These are phyloP conservation scores for Fomitopsis serialis DNA, from an alignment of 768 basidiomycete genomes.

Conservation along the genomic window DNA sequence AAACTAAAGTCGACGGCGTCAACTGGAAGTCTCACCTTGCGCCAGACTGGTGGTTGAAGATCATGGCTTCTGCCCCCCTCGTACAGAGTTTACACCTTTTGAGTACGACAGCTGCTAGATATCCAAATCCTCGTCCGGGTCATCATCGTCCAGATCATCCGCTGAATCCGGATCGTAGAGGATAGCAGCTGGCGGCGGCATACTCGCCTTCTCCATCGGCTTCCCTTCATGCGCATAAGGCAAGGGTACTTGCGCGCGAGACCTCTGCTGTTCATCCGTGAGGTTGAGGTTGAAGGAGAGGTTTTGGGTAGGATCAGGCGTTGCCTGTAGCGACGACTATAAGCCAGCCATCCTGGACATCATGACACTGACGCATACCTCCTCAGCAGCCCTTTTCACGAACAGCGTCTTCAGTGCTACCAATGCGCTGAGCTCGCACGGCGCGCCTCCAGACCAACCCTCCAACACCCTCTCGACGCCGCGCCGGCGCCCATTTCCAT, in stretches of 20 bases:
- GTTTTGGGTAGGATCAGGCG: slow-evolving; percentile 58
- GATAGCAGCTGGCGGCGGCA: slow-evolving; percentile 44
- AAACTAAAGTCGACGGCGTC: too few relatives aligned
- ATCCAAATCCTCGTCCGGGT: slow-evolving; percentile 93
- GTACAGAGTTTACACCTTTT: too few relatives aligned
- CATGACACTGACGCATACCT: slow-evolving; percentile 8
- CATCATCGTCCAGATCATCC: slow-evolving; percentile 93
- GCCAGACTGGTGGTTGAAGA: too few relatives aligned
- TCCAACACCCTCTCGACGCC: slow-evolving; percentile 57
- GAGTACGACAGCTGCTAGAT: slow-evolving; percentile 36
- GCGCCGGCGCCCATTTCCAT: slow-evolving; percentile 39
- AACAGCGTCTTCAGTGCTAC: slow-evolving; percentile 46
- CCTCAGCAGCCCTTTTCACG: slow-evolving; percentile 25
- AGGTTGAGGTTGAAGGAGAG: slow-evolving; percentile 87
- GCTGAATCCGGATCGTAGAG: slow-evolving; percentile 91
- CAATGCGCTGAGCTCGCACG: slow-evolving; percentile 47
- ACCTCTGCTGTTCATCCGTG: slow-evolving; percentile 75
- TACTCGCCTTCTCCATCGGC: slow-evolving; percentile 18
- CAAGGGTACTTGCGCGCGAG: slow-evolving; percentile 76
- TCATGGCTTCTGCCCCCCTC: too few relatives aligned
- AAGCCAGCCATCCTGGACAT: neutral
- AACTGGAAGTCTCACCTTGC: too few relatives aligned
- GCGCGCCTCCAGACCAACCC: slow-evolving; percentile 45
- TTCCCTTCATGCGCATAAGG: slow-evolving; percentile 83
- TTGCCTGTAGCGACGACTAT: slow-evolving; percentile 18